Evolutionary conservation across 768 basidiomycete genomes (phyloP), one percentile per base, ranked within the genome.

Genomic region (Psilocybe cubensis): DNA sequence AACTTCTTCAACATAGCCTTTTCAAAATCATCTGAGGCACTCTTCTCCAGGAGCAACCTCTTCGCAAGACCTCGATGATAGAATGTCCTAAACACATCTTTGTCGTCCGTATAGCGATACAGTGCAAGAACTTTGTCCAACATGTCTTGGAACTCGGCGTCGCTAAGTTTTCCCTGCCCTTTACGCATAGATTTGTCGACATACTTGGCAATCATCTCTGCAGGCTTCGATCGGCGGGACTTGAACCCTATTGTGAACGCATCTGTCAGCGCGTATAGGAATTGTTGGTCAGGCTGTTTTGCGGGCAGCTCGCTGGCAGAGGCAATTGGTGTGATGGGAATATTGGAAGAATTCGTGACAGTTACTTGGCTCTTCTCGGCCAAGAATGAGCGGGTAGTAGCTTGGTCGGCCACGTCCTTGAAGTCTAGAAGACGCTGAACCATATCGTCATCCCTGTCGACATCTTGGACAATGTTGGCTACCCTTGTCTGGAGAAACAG

Each of bases 81-180:
- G 73, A 95, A 97, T 24, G 89, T 88, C 64, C 94, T 84, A 71
- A 97, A 98, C 28, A 96, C 92, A 67, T 97, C 94, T 69, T 94
- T 94, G 68, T 96, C 94, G 50, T 93, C 88, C 4, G 92, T 95
- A 69, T 85, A 96, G 52, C 92, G 78, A 72, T 95, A 96, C 54
- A 98, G 72, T 6, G 74, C 82, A 23, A 97, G 76, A 3, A 83
- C 89, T 7, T 75, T 79, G 55, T 92, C 85, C 56, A 97, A 74
- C 52, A 83, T 68, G 2, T 72, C 70, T 48, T 86, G 81, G 70
- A 91, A 94, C 28, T 81, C 82, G 12, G 68, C 73, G 56, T 94
- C 89, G 27, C 79, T 81, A 52, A 80, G 74, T 9, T 81, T 79
- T 29, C 87, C 86, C 70, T 96, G 94, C 0, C 96, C 96, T 56